A percentile compares a stretch with the other conserved stretches of the same genome.
These are phyloP conservation scores for Protomyces inundatus DNA, from an alignment of 1,139 yeast genomes.

Conservation along the genomic window DNA sequence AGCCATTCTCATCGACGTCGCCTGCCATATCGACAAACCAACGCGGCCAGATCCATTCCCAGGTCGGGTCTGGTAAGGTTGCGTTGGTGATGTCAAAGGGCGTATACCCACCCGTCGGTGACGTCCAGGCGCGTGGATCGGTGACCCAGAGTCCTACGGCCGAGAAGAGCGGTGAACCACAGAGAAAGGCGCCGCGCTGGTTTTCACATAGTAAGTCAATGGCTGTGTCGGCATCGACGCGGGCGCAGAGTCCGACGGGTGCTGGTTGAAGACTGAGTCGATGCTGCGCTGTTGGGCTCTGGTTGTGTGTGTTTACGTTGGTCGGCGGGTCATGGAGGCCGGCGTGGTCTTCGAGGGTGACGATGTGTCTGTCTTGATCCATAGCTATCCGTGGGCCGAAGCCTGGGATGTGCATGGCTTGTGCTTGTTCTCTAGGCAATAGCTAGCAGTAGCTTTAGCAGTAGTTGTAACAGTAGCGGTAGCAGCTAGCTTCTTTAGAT, in stretches of 20 bases:
- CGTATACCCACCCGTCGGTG: conserved; percentile 33
- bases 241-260: not conserved
- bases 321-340: too few species aligned
- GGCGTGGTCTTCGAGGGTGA: not conserved
- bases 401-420: not conserved
- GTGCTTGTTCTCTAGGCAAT: too few species aligned
- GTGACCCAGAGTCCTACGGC: conserved; percentile 51
- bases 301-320: not conserved
- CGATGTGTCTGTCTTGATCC: not conserved
- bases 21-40: conserved; percentile 71
- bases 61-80: conserved; percentile 60
- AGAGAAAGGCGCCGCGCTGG: conserved; percentile 61
- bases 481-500: too few species aligned
- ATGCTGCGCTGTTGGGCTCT: not conserved
- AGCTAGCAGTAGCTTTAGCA: too few species aligned
- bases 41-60: conserved; percentile 67
- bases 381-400: not conserved
- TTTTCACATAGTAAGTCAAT: conserved; percentile 50
- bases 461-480: too few species aligned
- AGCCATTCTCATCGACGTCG: conserved; percentile 74
- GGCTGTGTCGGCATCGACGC: conserved; percentile 29
- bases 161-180: conserved; percentile 62
- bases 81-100: conserved; percentile 44
- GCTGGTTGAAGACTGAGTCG: not conserved
- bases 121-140: conserved; percentile 35